These are phyloP conservation scores for Solanum aculeatissimum DNA, from an alignment of 305 asterid species.

Conservation along the genomic window DNA sequence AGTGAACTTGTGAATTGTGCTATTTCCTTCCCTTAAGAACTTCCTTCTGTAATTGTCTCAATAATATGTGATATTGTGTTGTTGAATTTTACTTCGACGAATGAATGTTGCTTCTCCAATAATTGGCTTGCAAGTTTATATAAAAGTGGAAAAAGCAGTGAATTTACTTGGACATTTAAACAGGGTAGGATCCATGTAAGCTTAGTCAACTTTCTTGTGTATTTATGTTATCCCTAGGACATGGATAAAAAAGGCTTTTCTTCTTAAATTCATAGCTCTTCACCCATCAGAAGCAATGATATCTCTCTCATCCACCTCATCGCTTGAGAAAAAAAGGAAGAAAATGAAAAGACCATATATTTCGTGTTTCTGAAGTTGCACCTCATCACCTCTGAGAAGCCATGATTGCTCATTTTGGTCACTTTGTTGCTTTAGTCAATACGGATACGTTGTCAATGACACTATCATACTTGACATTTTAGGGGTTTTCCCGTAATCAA, in stretches of 20 bases:
- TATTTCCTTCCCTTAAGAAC: no score
- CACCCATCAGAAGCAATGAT: not conserved
- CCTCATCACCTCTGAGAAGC: not conserved
- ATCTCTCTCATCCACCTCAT: not conserved
- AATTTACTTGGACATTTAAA: no score
- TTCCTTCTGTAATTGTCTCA: no score
- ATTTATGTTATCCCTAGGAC: not conserved
- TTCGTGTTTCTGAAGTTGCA: no score
- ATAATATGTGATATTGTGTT: no score
- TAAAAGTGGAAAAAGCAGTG: no score
- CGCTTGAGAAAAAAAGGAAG: not conserved
- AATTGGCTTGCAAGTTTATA: no score
- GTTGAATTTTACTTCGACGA: not conserved
- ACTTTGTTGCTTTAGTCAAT: not conserved
- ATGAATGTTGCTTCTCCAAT: not conserved
- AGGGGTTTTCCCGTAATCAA: not conserved
- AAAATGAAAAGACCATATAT: no score
- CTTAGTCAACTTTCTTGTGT: not conserved
- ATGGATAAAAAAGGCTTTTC: not conserved
- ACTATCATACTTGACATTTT: not conserved
- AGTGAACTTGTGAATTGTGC: no score
- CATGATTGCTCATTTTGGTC: not conserved
- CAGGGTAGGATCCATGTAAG: no score
- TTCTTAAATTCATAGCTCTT: not conserved
- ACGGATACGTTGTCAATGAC: not conserved